Conservation (phyloP, 169 alveolate species). For the Eimeria acervulina region DNA sequence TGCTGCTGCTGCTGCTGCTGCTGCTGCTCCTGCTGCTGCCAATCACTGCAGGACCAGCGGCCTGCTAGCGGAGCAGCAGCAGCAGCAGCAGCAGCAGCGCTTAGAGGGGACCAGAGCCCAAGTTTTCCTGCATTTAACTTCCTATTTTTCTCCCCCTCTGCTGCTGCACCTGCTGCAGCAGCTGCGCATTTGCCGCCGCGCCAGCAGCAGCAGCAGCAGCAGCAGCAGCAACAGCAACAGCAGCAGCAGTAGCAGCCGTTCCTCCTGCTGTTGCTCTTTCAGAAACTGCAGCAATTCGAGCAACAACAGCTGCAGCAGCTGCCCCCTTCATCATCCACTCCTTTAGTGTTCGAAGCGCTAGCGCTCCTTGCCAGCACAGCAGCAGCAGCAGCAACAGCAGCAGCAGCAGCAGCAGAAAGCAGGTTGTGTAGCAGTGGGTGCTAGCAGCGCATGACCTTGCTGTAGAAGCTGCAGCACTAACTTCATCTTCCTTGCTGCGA, state of each 20-base stretch:
- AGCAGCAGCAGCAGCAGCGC: conserved; percentile 44
- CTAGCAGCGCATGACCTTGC: not conserved
- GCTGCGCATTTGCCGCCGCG: not conserved
- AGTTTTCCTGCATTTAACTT: not conserved
- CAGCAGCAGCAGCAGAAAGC: conserved; percentile 24
- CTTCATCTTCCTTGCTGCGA: not conserved
- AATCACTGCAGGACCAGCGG: conserved; percentile 68
- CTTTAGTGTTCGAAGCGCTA: not conserved
- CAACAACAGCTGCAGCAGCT: not conserved
- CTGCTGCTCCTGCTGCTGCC: conserved; percentile 4
- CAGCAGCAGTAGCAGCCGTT: too few species aligned
- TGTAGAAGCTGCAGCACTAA: conserved; percentile 3
- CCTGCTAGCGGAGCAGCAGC: conserved; percentile 60
- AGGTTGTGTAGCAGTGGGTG: not conserved
- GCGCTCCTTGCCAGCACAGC: not conserved
- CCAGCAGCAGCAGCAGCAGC: conserved; percentile 39
- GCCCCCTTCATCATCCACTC: not conserved
- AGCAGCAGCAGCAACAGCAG: not conserved
- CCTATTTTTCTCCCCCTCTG: not conserved
- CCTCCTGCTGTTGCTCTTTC: too few species aligned
- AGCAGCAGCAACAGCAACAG: not conserved
- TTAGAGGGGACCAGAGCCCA: not conserved
- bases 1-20: conserved; percentile 28
- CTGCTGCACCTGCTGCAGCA: not conserved
- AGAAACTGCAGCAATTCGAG: too few species aligned